phyloP scores from a whole-genome alignment of 768 basidiomycete genomes.

The Cyathus striatus region DNA sequence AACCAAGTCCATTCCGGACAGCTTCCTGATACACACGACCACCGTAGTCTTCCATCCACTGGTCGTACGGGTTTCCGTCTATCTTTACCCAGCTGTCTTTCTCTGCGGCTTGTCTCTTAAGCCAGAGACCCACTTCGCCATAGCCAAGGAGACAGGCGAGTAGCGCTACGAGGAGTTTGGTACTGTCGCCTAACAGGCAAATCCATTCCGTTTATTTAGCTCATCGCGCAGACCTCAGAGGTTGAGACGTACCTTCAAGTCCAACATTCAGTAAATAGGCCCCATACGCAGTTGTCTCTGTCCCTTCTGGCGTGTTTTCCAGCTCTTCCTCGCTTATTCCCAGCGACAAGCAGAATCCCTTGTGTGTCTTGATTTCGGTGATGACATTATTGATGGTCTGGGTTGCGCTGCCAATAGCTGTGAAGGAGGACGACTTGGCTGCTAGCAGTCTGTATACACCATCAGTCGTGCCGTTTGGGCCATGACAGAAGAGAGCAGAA shows the following conservation, averaged over 20 bases:
- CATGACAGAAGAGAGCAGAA: neutral
- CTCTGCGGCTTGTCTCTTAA: slow-evolving; percentile 50
- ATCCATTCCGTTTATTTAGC: too few species aligned
- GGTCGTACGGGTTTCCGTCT: slow-evolving; percentile 68
- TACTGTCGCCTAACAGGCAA: slow-evolving; percentile 70
- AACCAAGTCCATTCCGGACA: slow-evolving; percentile 71
- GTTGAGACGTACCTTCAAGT: slow-evolving; percentile 47
- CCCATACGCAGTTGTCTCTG: slow-evolving; percentile 81
- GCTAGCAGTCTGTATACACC: slow-evolving; percentile 55
- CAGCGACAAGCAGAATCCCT: slow-evolving; percentile 63
- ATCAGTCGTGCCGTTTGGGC: neutral
- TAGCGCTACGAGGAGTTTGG: slow-evolving; percentile 73
- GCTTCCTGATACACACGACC: slow-evolving; percentile 68
- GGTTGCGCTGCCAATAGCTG: slow-evolving; percentile 57
- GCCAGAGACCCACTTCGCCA: slow-evolving; percentile 86
- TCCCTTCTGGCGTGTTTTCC: slow-evolving; percentile 55
- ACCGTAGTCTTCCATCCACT: slow-evolving; percentile 78
- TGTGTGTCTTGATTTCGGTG: slow-evolving; percentile 70
- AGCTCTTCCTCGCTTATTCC: slow-evolving; percentile 62
- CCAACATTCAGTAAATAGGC: slow-evolving; percentile 81
- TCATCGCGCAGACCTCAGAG: too few species aligned
- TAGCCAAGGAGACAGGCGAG: slow-evolving; percentile 88
- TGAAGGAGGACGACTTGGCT: slow-evolving; percentile 67
- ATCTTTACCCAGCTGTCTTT: slow-evolving; percentile 50
- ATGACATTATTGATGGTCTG: slow-evolving; percentile 60